Evolutionary conservation across 192 early-diverging fungal species (phyloP), one percentile per base, ranked within the genome.

Genomic region (Funneliformis geosporum): DNA sequence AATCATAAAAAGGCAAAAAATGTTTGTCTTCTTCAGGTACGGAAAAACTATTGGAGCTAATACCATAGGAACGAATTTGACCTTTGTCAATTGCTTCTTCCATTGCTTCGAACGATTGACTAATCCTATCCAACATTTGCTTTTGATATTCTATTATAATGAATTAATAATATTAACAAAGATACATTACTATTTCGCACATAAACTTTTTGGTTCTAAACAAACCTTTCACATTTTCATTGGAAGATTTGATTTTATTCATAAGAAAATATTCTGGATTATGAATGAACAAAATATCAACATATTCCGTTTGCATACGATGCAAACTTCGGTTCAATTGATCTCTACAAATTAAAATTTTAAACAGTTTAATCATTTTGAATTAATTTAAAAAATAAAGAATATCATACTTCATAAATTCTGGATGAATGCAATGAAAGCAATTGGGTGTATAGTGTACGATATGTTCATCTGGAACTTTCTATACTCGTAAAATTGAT

Each of bases 221-320:
- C 78, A n/a, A 78, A 85, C 84, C 72, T 80, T 85, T 83, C 18
- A 83, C 76, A 60, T 83, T 78, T 28, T 61, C 60, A 50, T 83
- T 76, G 7, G 60, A 50, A 33, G 65, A 75, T 10, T 80, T 83
- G 27, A 85, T 50, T 39, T 85, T 75, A 16, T 76, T 16, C 80
- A 82, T 83, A 25, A 85, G 72, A 75, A 72, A 85, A 39, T 83
- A 83, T 60, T 85, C 84, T 33, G 84, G 84, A 33, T 85, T 85
- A 65, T 85, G 82, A 50, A 85, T 79, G 76, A 85, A 85, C 7
- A 85, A 66, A 46, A 83, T 75, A 28, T 85, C 80, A 27, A 83
- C 73, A 60, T 74, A 82, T 14, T 80, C 71, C 11, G 80, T 83
- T 14, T 80, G 47, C 18, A 83, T 62, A n/a, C 80, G 71, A 38